Conservation (phyloP, 176 grass and related monocot genomes). For the Triticum timopheevii region DNA sequence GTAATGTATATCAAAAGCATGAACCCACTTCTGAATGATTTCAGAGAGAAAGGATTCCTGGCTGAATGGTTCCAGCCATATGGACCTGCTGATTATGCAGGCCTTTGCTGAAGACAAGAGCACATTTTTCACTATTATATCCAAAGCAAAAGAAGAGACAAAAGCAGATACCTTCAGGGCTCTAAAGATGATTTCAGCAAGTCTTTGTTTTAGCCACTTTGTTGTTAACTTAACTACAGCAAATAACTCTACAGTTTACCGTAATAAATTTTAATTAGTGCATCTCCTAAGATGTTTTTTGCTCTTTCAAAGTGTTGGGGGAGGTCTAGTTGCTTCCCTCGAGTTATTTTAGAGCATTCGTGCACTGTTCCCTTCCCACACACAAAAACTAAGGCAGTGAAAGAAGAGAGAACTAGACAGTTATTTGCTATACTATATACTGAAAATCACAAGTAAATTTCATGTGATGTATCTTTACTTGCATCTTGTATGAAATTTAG, state of each 20-base stretch:
- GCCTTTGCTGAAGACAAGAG: constrained; percentile 27
- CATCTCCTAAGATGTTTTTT: background rate
- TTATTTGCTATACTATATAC: no score
- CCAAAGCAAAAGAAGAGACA: background rate
- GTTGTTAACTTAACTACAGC: background rate
- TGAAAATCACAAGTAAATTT: background rate
- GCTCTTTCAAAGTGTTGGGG: background rate
- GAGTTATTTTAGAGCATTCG: background rate
- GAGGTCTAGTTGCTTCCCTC: background rate
- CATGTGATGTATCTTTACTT: background rate
- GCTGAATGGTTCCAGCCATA: constrained; percentile 77
- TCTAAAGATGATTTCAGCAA: background rate
- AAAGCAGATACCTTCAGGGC: background rate
- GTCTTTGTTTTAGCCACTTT: background rate
- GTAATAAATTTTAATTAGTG: background rate
- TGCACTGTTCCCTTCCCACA: background rate
- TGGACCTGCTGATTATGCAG: constrained; percentile 61
- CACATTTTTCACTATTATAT: background rate
- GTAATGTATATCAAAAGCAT: background rate
- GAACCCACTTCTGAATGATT: constrained; percentile 4
- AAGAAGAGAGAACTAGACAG: background rate
- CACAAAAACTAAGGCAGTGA: background rate
- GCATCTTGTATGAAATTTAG: background rate
- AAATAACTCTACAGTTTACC: background rate
- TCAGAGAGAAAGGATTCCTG: constrained; percentile 40